Evolutionary conservation across 805 yeast species (phyloP), one percentile per base, ranked within the genome.

Genomic region (Danielozyma ontarioensis): DNA sequence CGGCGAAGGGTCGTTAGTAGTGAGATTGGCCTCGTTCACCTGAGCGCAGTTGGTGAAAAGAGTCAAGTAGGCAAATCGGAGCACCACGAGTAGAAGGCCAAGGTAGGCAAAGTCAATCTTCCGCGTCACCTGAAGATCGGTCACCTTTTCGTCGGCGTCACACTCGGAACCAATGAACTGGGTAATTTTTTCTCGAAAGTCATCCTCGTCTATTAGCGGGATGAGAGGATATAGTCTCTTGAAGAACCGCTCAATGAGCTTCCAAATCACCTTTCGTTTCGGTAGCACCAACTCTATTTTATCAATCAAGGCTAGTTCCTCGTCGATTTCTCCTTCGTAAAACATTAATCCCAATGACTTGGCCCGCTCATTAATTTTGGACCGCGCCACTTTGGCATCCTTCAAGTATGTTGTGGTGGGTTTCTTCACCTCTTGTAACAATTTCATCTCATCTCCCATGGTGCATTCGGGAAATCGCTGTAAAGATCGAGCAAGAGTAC

Each of bases 51-150:
- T 67, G n/a, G 68, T 54, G 40, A 64, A 62, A 11, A 64, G 39
- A 1, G 68, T 48, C 21, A 67, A 47, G 39, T 63, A 63, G 7
- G 60, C 44, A 15, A 64, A 44, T 23, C 70, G 43, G 13, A 64
- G 39, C 5, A 64, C 51, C 17, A 60, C 36, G 35, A 65, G 45
- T 10, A 64, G 44, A 1, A 55, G 45, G 3, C 68, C 70, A 21
- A 64, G 37, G 32, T 44, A 33, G 14, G 65, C 57, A 38, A 63
- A 47, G 37, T 65, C 67, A 29, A 59, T 34, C 32, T 59, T 49
- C 33, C 46, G 54, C 26, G 52, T 59, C 17, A 64, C 42, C 23
- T 51, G 22, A 14, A 46, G 33, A 10, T 34, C 22, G 12, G 31
- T 29, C 7, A 53, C 40, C 10, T 29, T 27, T 12, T 34, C 46